Evolutionary conservation across 2,329 filamentous ascomycete species (phyloP).

Genomic region (Alternaria arbusti): DNA sequence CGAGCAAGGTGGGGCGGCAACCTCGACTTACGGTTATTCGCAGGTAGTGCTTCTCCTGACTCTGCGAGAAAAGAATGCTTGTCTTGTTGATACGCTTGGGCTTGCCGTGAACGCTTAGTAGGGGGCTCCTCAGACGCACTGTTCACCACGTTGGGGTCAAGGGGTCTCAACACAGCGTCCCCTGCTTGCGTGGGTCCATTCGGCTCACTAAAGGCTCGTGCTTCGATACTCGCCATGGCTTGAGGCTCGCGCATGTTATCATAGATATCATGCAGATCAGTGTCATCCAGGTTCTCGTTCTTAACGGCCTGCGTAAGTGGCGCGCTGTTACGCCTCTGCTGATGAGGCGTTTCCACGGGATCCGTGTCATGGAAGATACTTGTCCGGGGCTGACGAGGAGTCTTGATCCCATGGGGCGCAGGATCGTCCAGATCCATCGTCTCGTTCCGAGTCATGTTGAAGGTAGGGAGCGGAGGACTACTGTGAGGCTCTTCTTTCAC

Average conservation of each 20-base stretch:
- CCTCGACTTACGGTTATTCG: conserved; percentile 21
- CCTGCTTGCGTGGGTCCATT: conserved; percentile 5
- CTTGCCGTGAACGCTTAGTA: conserved; percentile 28
- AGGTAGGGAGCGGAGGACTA: conserved; percentile 31
- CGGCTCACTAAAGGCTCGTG: conserved; percentile 31
- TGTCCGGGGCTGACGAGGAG: conserved; percentile 33
- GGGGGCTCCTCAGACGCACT: conserved; percentile 17
- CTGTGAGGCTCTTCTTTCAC: conserved; percentile 51
- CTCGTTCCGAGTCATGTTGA: conserved; percentile 41
- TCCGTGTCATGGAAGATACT: conserved; percentile 13
- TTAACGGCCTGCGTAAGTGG: conserved; percentile 31
- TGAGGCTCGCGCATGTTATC: background rate
- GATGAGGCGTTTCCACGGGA: conserved; percentile 19
- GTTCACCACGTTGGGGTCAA: conserved; percentile 36
- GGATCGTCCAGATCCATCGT: conserved; percentile 55
- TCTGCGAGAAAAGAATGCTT: conserved; percentile 32
- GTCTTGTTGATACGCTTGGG: conserved; percentile 2
- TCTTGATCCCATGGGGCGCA: conserved; percentile 34
- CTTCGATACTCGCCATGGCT: conserved; percentile 11
- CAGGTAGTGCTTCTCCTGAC: conserved; percentile 32
- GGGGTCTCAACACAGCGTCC: conserved; percentile 21
- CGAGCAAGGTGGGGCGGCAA: conserved; percentile 31
- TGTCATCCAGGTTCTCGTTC: conserved; percentile 7
- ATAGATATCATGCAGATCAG: background rate
- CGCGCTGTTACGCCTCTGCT: conserved; percentile 39